Evolutionary conservation across 805 yeast genomes (phyloP), one percentile per base, ranked within the genome.

Genomic region (Barnettozyma californica): DNA sequence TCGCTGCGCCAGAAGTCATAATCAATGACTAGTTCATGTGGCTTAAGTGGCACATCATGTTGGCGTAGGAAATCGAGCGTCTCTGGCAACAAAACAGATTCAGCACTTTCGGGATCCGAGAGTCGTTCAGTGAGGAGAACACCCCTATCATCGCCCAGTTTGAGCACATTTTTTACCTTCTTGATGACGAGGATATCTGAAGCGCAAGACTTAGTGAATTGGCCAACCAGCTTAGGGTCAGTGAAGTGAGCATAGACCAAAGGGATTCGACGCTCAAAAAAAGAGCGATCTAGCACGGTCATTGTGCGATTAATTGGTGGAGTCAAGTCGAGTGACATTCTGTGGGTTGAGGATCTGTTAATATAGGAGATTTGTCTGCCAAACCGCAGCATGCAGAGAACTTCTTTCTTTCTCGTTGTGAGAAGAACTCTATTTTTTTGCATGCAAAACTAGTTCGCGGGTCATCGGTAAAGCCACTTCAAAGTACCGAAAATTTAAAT

Each of bases 1-100:
- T 95, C 99, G 0, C 91, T 75, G 55, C 81, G 81, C 98, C 98
- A 94, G 65, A 80, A 87, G 44, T 80, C 75, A 63, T 94, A 94
- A 53, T 74, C 84, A 44, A 94, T 66, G 0, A 59, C 62, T 49
- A 88, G 69, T 3, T 67, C 70, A 59, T 85, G 82, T 2, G 83
- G 79, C 35, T 66, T 64, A 11, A 85, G 62, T 5, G 63, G 61
- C 1, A 81, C 76, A 0, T 73, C 68, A 40, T 73, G 70, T 27
- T 77, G 75, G 13, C 70, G 57, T 2, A 91, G 65, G 48, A 74
- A 74, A 11, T 66, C 65, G 25, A 66, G 53, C 0, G 87, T 74
- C 11, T 61, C 65, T 1, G 66, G 53, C 0, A 82, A 65, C 13
- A 86, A 51, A 8, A 69, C 59, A 0, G 54, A 50, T 1, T 65